Base-by-base conservation (phyloP, 257 asterid genomes). In the Oldenlandia corymbosa region DNA sequence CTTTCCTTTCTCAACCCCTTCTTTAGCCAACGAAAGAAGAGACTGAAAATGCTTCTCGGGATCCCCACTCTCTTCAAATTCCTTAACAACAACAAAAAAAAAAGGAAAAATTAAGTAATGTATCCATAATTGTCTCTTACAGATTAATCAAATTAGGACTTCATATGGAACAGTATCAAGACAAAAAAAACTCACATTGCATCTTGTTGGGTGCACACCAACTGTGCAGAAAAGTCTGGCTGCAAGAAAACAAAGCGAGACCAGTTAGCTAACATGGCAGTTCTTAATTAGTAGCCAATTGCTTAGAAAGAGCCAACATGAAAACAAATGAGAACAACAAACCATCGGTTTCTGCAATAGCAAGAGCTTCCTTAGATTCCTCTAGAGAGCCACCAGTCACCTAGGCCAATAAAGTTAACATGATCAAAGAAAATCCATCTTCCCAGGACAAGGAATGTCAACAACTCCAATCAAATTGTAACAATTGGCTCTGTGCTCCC, bases 171-270 rank as follows among this genome's bases (percentile, higher is more conserved):
- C 47, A 18, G 5, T n/a, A 39, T 26, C 7, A 52, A 65, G 58
- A 28, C 70, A 43, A 62, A 65, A 67, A 30, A 16, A 47, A 59
- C 91, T 76, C 73, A 92, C 98, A 34, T 79, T 92, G 84, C 99
- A 89, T 89, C 99, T 81, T 47, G 99, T 92, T 49, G 99, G 99
- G 77, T 92, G 99, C 79, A 92, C 99, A 63, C 97, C 99, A 57
- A 92, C 99, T 21, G 99, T 92, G 76, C 99, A 92, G 78, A 87
- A 89, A 58, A 92, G 97, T 45, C 97, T 80, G 26, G 90, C 97
- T 92, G 85, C 82, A 55, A 77, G 31, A 66, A 51, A 26, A 30
- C 58, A 65, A n/a, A 5, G n/a, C 13, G 2, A 20, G 13, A 26
- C 16, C n/a, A 42, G 34, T 65, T 32, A 41, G 39, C 24, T 26